These are phyloP conservation scores for Aspergillus tubingensis DNA, from an alignment of 2,329 filamentous ascomycete species.

Conservation along the genomic window DNA sequence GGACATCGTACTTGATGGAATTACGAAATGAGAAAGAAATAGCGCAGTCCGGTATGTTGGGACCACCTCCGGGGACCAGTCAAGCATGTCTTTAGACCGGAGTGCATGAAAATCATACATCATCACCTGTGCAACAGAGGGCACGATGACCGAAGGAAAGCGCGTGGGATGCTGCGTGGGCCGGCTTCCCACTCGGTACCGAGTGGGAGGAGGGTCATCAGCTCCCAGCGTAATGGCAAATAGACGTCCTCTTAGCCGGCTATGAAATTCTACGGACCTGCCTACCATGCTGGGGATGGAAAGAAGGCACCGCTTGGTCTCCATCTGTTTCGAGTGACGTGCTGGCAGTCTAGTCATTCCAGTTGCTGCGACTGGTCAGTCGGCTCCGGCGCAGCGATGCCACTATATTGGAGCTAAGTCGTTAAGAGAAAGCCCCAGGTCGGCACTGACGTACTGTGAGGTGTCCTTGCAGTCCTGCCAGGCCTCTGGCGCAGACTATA, in stretches of 20 bases:
- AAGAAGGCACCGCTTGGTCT: constrained; percentile 6
- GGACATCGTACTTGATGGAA: constrained; percentile 6
- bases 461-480: constrained; percentile 20
- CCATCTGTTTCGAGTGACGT: constrained; percentile 19
- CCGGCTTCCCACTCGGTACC: constrained; percentile 19
- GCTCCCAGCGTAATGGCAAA: constrained; percentile 15
- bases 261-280: constrained; percentile 10
- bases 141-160: constrained; percentile 11
- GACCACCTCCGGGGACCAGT: constrained; percentile 13
- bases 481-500: constrained; percentile 10
- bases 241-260: constrained; percentile 15
- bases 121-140: constrained; percentile 21
- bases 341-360: constrained; percentile 19
- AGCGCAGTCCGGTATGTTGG: constrained; percentile 15
- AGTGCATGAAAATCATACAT: constrained; percentile 21
- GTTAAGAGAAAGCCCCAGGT: constrained; percentile 19
- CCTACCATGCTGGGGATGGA: constrained; percentile 2
- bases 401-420: constrained; percentile 18
- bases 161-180: constrained; percentile 26
- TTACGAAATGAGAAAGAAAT: constrained; percentile 20
- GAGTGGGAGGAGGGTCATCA: constrained; percentile 21
- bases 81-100: constrained; percentile 13
- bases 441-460: constrained; percentile 26
- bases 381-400: constrained; percentile 13
- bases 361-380: constrained; percentile 20